A percentile compares a stretch with the other conserved stretches of the same genome.
phyloP scores from a whole-genome alignment of 768 basidiomycete species.

The Trametes gibbosa region DNA sequence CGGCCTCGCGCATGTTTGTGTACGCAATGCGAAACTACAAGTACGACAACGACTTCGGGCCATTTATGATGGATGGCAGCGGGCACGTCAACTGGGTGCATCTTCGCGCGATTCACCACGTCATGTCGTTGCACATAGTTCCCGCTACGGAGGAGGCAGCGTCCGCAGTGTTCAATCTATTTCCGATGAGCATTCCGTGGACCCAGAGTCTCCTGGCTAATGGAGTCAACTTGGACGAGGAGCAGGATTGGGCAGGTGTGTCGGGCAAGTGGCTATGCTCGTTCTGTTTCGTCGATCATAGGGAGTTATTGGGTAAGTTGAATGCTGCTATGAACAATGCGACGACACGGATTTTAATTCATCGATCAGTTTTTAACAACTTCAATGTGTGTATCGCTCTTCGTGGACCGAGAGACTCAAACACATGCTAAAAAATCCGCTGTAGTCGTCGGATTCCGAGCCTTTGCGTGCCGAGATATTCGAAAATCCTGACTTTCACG shows the following conservation, averaged over 20 bases:
- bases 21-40: slow-evolving; percentile 62
- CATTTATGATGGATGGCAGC: slow-evolving; percentile 45
- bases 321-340: too few species aligned
- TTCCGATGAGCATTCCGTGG: slow-evolving; percentile 51
- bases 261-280: slow-evolving; percentile 58
- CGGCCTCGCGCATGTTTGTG: slow-evolving; percentile 50
- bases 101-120: slow-evolving; percentile 52
- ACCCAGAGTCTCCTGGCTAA: slow-evolving; percentile 49
- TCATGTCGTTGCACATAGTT: slow-evolving; percentile 51
- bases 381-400: slow-evolving; percentile 22
- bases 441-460: slow-evolving; percentile 30
- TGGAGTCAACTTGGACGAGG: slow-evolving; percentile 35
- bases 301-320: slow-evolving; percentile 58
- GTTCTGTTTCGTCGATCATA: slow-evolving; percentile 70
- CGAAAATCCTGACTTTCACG: slow-evolving; percentile 46
- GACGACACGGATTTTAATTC: too few species aligned
- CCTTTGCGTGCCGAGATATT: slow-evolving; percentile 47
- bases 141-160: slow-evolving; percentile 29
- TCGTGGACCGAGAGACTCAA: not conserved
- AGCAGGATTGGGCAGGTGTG: slow-evolving; percentile 57
- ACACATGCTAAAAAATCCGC: not conserved
- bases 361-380: slow-evolving; percentile 47
- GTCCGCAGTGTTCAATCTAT: slow-evolving; percentile 27
- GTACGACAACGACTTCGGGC: slow-evolving; percentile 51
- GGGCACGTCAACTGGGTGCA: slow-evolving; percentile 59